Evolutionary conservation across 495 filamentous ascomycete species (phyloP), one percentile per base, ranked within the genome.

Genomic region (Viridothelium virens): DNA sequence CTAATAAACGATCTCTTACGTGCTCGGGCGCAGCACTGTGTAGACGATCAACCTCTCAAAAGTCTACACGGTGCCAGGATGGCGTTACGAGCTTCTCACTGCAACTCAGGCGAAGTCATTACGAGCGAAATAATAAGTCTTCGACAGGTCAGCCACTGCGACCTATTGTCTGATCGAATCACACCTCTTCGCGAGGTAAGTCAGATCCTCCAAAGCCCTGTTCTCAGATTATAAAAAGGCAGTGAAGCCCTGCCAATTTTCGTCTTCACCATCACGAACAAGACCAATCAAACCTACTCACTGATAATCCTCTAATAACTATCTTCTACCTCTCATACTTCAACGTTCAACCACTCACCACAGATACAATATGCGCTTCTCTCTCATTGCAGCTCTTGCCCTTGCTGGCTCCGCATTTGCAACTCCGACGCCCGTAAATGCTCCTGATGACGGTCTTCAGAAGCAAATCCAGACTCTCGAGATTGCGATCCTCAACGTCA

Each of bases 401-500:
- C 37, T 48, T 36, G 48, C 63, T 1, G 63, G 16, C 39, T 46
- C 63, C 63, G 39, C 34, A 31, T 0, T 48, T 31, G 63, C 63
- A 34, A 18, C 63, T 48, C 37, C 63, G 2, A 18, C 63, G n/a
- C 37, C 41, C 14, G 41, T 44, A 14, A 44, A 44, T 44, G 36
- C 61, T n/a, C 36, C 61, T 9, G 16, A 38, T 33, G 18, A 34
- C 34, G 25, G 16, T n/a, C 61, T 63, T 5, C 63, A 64, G 34
- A 64, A 46, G 63, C 63, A 64, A 46, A 64, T 64, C 39, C 63
- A 46, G 38, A 46, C 41, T 38, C 63, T 64, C 63, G 63, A 64
- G n/a, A n/a, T 64, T 25, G 46, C 63, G 16, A 64, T 64, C 39
- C 12, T 64, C 34, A 64, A 64, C 63, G 16, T 64, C 37, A 64